Evolutionary conservation across 1,284 basidiomycete genomes (phyloP), one percentile per base, ranked within the genome.

Genomic region (Sanghuangporus sanghuang): DNA sequence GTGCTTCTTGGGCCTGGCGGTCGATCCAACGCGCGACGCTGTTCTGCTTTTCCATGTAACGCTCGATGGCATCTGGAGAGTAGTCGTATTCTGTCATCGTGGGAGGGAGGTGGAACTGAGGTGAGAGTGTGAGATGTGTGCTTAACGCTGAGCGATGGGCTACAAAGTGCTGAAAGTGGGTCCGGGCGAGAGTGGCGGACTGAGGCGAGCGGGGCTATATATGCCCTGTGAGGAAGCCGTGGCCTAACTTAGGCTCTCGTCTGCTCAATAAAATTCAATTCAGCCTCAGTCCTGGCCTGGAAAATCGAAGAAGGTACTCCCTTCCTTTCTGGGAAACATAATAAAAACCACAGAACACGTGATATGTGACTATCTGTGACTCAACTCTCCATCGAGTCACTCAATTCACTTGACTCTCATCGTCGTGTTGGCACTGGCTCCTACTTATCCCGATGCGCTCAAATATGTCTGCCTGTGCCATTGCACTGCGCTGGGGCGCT

Each of bases 51-150:
- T 74, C 76, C 52, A 76, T 53, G 68, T 76, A 77, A 12, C 75
- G 75, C 64, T 82, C 79, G 69, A 76, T 75, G 32, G 79, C 81
- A 58, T 75, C 81, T 52, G 81, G 81, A 46, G 81, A 83, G 72
- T 78, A 83, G 74, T 83, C 81, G 77, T 83, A 82, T 69, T 82
- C 81, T 12, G 81, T 82, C 81, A 83, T 83, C 69, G 61, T 66
- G 63, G 59, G 21, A n/a, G n/a, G n/a, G n/a, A 61, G 44, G 36
- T 11, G 16, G 42, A 21, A 18, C 14, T n/a, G 44, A 35, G 4
- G 57, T 16, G 57, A 27, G 61, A 56, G 27, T n/a, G n/a, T n/a
- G n/a, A n/a, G n/a, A n/a, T n/a, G 2, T 27, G 32, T 14, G 44
- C 32, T 32, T 32, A 39, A 35, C n/a, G 16, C 32, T 52, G 53